Evolutionary conservation across 2,329 filamentous ascomycete species (phyloP), one percentile per base, ranked within the genome.

Genomic region (Thelonectria olida): DNA sequence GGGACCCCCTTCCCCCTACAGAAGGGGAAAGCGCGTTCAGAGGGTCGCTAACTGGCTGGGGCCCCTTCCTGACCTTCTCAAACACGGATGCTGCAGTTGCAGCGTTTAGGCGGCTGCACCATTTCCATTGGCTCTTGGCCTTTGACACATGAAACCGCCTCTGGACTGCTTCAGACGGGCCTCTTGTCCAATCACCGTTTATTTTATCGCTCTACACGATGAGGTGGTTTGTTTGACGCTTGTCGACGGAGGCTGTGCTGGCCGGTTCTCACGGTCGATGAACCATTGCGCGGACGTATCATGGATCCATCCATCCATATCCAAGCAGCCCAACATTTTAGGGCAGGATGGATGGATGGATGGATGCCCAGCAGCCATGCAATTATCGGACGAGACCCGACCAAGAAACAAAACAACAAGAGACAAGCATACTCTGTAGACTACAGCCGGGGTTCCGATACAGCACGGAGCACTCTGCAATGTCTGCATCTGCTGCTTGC

Each of bases 141-240:
- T 20, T 39, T 39, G 28, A 51, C 23, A 60, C 51, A 45, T 60
- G 57, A 60, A 60, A 60, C 57, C 57, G 57, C 57, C 51, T 45
- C 45, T 41, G 34, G 38, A 31, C 54, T 54, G 36, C 57, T 49
- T 38, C 57, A 34, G 39, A 38, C 47, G 57, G 25, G 7, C 13
- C 27, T 27, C n/a, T 23, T 9, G 15, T 23, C 41, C 55, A 52
- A 52, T 41, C 49, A 44, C 38, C 19, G 27, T 5, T 25, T 15
- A 31, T 27, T n/a, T n/a, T n/a, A n/a, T n/a, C n/a, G 41, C 31
- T 28, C 25, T 17, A 34, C 31, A 15, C 7, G 25, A 28, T 45
- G 42, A 7, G 23, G 8, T 22, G 5, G 22, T 20, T 41, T 31
- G 36, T 44, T 53, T 54, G 34, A 54, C 57, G 50, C 50, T 60